phyloP scores from a whole-genome alignment of 371 early-diverging fungal genomes.

The Rhizopus stolonifer region DNA sequence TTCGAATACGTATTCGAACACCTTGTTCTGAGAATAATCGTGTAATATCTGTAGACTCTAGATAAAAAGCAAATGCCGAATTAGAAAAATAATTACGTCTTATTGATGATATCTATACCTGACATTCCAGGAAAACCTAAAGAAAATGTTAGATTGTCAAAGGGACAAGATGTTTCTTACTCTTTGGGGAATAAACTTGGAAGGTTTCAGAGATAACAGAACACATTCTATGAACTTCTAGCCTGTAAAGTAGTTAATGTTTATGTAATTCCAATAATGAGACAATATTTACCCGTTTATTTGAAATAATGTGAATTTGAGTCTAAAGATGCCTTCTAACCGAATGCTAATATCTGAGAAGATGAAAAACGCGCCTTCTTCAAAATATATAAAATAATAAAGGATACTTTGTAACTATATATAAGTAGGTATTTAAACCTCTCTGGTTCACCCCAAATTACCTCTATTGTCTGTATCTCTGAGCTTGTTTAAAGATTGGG shows the following conservation, averaged over 20 bases:
- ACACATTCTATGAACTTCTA: constrained; percentile 27
- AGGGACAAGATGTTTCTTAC: not conserved
- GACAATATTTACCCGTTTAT: constrained; percentile 60
- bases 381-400: not conserved
- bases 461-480: constrained; percentile 44
- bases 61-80: not conserved
- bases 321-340: constrained; percentile 83
- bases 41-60: constrained; percentile 31
- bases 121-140: constrained; percentile 89
- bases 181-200: constrained; percentile 5
- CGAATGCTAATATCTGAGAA: constrained; percentile 93
- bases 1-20: constrained; percentile 28
- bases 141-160: constrained; percentile 45
- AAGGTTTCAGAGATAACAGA: constrained; percentile 45
- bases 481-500: constrained; percentile 47
- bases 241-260: constrained; percentile 10
- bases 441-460: constrained; percentile 9
- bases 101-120: constrained; percentile 33
- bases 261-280: not conserved
- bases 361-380: constrained; percentile 91
- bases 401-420: not conserved
- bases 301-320: constrained; percentile 90
- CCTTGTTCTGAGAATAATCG: constrained; percentile 36
- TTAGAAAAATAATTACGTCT: not conserved
- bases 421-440: not conserved